phyloP scores from a whole-genome alignment of 2,329 filamentous ascomycete genomes.

The Graphium sp. region DNA sequence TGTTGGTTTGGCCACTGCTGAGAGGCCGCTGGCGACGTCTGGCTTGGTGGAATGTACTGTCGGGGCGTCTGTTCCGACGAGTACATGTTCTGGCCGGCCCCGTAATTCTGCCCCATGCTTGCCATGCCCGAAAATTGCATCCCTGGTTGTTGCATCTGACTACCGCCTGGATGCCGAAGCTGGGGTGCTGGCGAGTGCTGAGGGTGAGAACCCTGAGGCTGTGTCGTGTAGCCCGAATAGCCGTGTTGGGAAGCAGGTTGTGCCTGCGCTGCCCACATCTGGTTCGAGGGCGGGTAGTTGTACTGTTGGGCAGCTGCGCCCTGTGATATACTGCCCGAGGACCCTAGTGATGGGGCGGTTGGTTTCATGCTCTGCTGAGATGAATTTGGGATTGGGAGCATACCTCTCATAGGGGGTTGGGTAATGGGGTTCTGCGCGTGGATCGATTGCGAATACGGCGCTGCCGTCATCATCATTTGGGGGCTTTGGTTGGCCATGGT shows the following conservation, averaged over 20 bases:
- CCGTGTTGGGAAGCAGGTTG: constrained; percentile 42
- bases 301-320: constrained; percentile 38
- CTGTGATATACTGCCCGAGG: constrained; percentile 33
- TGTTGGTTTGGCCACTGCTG: constrained; percentile 43
- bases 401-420: constrained; percentile 55
- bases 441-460: constrained; percentile 52
- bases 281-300: constrained; percentile 42
- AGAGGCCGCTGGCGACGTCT: constrained; percentile 29
- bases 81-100: constrained; percentile 38
- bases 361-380: constrained; percentile 50
- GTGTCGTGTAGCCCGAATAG: constrained; percentile 34
- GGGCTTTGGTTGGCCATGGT: constrained; percentile 45
- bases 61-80: constrained; percentile 45
- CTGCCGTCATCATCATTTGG: constrained; percentile 49
- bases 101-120: constrained; percentile 39
- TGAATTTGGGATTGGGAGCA: constrained; percentile 36
- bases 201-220: constrained; percentile 30
- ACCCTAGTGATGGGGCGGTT: constrained; percentile 39
- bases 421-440: constrained; percentile 56
- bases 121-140: constrained; percentile 50
- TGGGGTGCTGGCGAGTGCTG: constrained; percentile 42
- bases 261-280: constrained; percentile 52
- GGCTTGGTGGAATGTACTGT: constrained; percentile 50
- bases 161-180: constrained; percentile 36
- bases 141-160: constrained; percentile 38